These are phyloP conservation scores for Neofusicoccum ribis DNA, from an alignment of 2,329 filamentous ascomycete species.

Conservation along the genomic window DNA sequence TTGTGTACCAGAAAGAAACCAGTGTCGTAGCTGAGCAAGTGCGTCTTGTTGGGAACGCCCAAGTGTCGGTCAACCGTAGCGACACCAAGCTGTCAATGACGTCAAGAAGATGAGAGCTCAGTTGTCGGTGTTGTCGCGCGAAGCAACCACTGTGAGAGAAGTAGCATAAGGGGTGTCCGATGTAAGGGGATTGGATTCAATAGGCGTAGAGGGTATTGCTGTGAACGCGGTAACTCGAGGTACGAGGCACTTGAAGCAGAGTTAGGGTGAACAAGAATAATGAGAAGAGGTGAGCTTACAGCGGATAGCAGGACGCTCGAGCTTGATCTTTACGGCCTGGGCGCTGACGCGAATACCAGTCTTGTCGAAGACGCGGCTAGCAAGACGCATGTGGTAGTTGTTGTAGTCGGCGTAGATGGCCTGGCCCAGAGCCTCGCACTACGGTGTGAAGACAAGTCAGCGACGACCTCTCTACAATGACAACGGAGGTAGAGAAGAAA, in stretches of 20 bases:
- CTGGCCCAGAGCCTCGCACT: conserved; percentile 34
- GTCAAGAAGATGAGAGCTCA: neutral
- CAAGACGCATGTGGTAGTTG: conserved; percentile 49
- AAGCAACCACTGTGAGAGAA: neutral
- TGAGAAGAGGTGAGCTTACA: neutral
- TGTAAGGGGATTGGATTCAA: too few species aligned
- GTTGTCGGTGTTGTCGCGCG: neutral
- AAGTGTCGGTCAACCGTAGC: neutral
- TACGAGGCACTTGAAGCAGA: neutral
- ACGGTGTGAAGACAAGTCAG: conserved; percentile 25
- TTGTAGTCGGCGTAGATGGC: conserved; percentile 46
- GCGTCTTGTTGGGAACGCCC: neutral
- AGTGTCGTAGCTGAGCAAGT: neutral
- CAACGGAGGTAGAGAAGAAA: neutral
- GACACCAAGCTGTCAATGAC: neutral
- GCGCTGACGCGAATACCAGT: conserved; percentile 49
- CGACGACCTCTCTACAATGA: conserved; percentile 15
- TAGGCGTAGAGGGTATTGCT: neutral
- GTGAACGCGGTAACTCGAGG: neutral
- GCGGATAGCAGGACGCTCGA: conserved; percentile 22
- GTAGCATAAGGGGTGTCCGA: neutral
- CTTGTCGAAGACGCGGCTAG: conserved; percentile 50
- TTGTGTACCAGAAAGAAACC: neutral
- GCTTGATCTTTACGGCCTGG: conserved; percentile 46
- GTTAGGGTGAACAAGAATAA: neutral